Evolutionary conservation across 1,139 yeast species (phyloP).

Genomic region (Kurtzmaniella quercitrusa): DNA sequence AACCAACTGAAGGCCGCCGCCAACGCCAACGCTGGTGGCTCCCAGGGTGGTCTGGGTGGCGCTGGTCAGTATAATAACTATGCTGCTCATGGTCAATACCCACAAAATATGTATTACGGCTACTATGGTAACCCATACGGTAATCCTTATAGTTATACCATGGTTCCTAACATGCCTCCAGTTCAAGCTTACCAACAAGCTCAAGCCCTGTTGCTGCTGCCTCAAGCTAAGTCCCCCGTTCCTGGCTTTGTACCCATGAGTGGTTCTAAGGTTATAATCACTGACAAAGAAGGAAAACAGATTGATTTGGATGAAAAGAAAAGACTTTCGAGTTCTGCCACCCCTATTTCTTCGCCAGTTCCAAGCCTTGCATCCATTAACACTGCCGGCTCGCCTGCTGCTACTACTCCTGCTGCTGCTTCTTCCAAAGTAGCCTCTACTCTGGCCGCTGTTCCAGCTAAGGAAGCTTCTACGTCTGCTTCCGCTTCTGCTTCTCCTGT

Average conservation of each 20-base stretch:
- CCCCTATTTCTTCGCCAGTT: conserved; percentile 16
- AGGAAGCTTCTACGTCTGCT: conserved; percentile 14
- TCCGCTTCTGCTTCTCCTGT: conserved; percentile 17
- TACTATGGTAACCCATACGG: conserved; percentile 8
- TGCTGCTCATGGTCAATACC: conserved; percentile 9
- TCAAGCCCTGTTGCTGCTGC: conserved; percentile 6
- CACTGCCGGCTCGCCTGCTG: conserved; percentile 8
- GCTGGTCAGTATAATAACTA: conserved; percentile 13
- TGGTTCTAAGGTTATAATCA: conserved; percentile 25
- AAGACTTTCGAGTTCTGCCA: conserved; percentile 16
- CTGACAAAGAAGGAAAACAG: conserved; percentile 46
- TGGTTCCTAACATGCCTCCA: conserved; percentile 8
- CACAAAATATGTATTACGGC: conserved; percentile 12
- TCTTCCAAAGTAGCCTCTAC: conserved; percentile 14
- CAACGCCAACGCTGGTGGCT: too few species aligned
- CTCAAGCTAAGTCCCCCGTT: conserved; percentile 1
- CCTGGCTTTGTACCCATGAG: conserved; percentile 2
- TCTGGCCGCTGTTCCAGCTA: conserved; percentile 10
- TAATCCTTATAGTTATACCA: conserved; percentile 7
- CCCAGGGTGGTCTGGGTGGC: conserved; percentile 4
- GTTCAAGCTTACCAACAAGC: conserved; percentile 7
- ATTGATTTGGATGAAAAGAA: conserved; percentile 44
- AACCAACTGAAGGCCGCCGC: neutral
- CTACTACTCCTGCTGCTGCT: conserved; percentile 12
- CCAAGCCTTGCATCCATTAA: conserved; percentile 11